These are phyloP conservation scores for Coniosporium apollinis DNA, from an alignment of 495 filamentous ascomycete genomes.

Conservation along the genomic window DNA sequence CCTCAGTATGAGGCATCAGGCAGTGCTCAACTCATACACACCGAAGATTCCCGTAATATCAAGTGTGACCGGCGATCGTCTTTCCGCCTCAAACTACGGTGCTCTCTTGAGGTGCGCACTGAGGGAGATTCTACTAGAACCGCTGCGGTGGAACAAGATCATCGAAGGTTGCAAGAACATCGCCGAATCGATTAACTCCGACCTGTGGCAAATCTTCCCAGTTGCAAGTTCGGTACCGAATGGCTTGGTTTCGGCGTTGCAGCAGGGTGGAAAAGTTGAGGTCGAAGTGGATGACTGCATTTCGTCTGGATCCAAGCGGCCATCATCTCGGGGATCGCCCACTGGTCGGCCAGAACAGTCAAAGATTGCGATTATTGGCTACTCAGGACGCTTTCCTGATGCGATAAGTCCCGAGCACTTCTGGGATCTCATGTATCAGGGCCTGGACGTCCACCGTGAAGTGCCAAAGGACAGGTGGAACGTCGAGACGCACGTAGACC, in stretches of 20 bases:
- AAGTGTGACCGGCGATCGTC: constrained; percentile 4
- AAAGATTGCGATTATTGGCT: constrained; percentile 29
- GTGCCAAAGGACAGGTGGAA: constrained; percentile 31
- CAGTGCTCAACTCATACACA: constrained; percentile 5
- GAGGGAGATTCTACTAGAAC: constrained; percentile 6
- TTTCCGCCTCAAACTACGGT: constrained; percentile 3
- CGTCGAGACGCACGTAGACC: constrained; percentile 27
- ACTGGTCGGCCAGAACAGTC: too few species aligned
- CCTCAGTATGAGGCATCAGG: constrained; percentile 4
- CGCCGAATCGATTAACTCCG: too few species aligned
- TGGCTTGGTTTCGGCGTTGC: too few species aligned
- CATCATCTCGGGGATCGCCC: too few species aligned
- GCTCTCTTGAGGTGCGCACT: constrained; percentile 4
- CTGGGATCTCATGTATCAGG: constrained; percentile 27
- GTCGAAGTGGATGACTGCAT: not conserved
- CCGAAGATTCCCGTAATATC: constrained; percentile 8
- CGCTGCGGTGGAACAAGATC: constrained; percentile 9
- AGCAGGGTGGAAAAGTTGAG: too few species aligned
- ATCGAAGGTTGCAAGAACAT: too few species aligned
- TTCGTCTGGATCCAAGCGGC: too few species aligned
- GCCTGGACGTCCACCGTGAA: constrained; percentile 21
- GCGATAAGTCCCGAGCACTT: constrained; percentile 21
- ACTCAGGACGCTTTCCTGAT: constrained; percentile 27
- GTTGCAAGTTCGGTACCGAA: too few species aligned
- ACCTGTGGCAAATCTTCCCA: too few species aligned